Percentiles rank a stretch among this genome's conserved stretches.
These are phyloP conservation scores for Bromus sterilis DNA, from an alignment of 176 grass and related monocot species.

Conservation along the genomic window DNA sequence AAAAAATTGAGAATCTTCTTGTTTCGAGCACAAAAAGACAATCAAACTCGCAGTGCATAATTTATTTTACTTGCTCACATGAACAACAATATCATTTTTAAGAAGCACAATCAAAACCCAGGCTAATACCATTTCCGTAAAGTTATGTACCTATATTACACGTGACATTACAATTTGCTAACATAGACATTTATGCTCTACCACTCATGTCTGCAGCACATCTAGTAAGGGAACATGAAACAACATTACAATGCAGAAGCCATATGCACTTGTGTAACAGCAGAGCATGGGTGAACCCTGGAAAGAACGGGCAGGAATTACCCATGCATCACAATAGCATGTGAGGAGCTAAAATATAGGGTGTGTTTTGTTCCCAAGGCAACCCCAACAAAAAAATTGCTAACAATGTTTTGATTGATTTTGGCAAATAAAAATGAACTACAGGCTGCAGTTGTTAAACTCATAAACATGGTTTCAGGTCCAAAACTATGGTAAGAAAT, in stretches of 20 bases:
- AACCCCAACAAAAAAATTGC: not conserved
- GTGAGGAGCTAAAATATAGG: not conserved
- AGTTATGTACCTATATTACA: not conserved
- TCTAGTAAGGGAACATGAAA: not conserved
- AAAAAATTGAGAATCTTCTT: not conserved
- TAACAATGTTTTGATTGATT: not conserved
- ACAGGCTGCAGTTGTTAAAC: not conserved
- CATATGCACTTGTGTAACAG: constrained; percentile 5
- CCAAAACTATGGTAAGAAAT: not conserved
- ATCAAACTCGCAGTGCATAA: not conserved
- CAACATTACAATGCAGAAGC: not conserved
- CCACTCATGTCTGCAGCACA: constrained; percentile 10
- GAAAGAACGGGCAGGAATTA: constrained; percentile 11
- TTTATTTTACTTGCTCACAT: not conserved
- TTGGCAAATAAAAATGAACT: not conserved
- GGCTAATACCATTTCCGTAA: not conserved
- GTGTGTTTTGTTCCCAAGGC: not conserved
- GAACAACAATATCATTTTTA: not conserved
- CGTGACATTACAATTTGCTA: not conserved
- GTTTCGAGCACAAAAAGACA: not conserved
- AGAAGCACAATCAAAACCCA: not conserved
- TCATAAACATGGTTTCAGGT: not conserved
- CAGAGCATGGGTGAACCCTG: not conserved
- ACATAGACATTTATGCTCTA: not conserved
- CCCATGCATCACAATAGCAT: not conserved